Conservation (phyloP, 1,284 basidiomycete species). For the Coniferiporia weirii region DNA sequence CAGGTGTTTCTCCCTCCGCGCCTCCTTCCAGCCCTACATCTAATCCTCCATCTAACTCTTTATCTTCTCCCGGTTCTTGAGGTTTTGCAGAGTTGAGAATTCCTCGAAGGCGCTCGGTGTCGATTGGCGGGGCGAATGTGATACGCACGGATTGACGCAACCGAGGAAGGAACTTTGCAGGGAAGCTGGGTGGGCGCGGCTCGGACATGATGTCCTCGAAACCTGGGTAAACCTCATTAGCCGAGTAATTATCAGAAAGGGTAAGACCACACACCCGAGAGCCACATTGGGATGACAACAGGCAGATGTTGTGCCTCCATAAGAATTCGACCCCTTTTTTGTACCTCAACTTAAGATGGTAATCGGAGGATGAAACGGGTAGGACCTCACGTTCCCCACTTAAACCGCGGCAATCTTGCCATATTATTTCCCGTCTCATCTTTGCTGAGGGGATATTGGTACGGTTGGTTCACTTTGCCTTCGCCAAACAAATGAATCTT, state of each 20-base stretch:
- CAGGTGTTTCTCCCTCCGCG: slow-evolving; percentile 19
- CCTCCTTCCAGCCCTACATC: not conserved
- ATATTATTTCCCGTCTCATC: slow-evolving; percentile 28
- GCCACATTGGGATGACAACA: slow-evolving; percentile 91
- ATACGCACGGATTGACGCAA: slow-evolving; percentile 58
- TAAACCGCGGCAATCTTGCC: slow-evolving; percentile 72
- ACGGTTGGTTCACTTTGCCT: slow-evolving; percentile 82
- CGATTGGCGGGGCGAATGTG: slow-evolving; percentile 66
- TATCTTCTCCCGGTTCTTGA: not conserved
- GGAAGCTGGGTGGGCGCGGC: slow-evolving; percentile 50
- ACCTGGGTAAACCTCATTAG: slow-evolving; percentile 36
- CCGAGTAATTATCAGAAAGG: not conserved
- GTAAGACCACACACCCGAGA: slow-evolving; percentile 53
- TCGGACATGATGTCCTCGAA: slow-evolving; percentile 91
- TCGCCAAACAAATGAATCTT: slow-evolving; percentile 94
- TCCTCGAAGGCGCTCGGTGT: slow-evolving; percentile 36
- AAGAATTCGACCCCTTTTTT: slow-evolving; percentile 73
- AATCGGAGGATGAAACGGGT: slow-evolving; percentile 6
- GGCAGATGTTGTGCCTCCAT: slow-evolving; percentile 75
- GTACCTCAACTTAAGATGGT: slow-evolving; percentile 8
- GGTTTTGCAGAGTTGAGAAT: slow-evolving; percentile 22
- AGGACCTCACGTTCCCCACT: slow-evolving; percentile 88
- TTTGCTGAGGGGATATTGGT: slow-evolving; percentile 38
- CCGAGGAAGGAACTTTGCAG: slow-evolving; percentile 67
- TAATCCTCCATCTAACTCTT: not conserved